A percentile compares a stretch with the other conserved stretches of the same genome.
Evolutionary conservation across 1,284 basidiomycete species (phyloP).

Genomic region (Ceratobasidium papillatum): DNA sequence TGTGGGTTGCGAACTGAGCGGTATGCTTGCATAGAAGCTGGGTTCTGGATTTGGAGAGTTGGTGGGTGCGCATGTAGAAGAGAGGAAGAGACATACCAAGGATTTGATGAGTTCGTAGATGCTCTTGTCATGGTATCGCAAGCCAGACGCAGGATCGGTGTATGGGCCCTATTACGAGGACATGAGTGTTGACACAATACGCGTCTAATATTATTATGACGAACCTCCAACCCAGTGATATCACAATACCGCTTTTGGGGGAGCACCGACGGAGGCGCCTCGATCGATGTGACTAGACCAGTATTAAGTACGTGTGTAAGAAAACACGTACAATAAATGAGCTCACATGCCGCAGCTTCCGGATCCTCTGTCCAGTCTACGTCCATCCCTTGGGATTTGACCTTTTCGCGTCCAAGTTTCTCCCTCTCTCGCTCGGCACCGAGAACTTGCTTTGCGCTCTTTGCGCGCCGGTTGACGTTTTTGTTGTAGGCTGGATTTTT

Average conservation of each 20-base stretch:
- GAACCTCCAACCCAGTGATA: slow-evolving; percentile 83
- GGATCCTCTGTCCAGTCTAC: slow-evolving; percentile 58
- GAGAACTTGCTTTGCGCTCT: slow-evolving; percentile 78
- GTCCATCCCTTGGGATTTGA: slow-evolving; percentile 58
- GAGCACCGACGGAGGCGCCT: slow-evolving; percentile 83
- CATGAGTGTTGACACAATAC: background rate
- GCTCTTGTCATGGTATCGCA: slow-evolving; percentile 86
- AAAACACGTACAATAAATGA: slow-evolving; percentile 2
- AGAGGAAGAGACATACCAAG: slow-evolving; percentile 61
- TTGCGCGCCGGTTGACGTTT: slow-evolving; percentile 72
- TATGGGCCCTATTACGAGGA: slow-evolving; percentile 71
- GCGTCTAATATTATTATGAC: slow-evolving; percentile 41
- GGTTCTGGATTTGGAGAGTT: background rate
- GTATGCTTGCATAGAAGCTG: slow-evolving; percentile 38
- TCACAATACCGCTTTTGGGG: slow-evolving; percentile 85
- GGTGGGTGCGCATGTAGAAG: background rate
- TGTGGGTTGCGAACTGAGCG: slow-evolving; percentile 34
- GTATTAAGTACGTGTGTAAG: background rate
- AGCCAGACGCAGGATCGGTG: slow-evolving; percentile 81
- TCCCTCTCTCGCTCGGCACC: slow-evolving; percentile 78
- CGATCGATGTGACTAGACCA: slow-evolving; percentile 78
- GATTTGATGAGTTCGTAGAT: slow-evolving; percentile 84
- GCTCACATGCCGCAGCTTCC: slow-evolving; percentile 73
- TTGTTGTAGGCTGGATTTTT: slow-evolving; percentile 75
- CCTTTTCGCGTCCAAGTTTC: slow-evolving; percentile 64